A percentile compares a stretch with the other conserved stretches of the same genome.
Conservation (phyloP, 345 rosid genomes). For the Firmiana major region DNA sequence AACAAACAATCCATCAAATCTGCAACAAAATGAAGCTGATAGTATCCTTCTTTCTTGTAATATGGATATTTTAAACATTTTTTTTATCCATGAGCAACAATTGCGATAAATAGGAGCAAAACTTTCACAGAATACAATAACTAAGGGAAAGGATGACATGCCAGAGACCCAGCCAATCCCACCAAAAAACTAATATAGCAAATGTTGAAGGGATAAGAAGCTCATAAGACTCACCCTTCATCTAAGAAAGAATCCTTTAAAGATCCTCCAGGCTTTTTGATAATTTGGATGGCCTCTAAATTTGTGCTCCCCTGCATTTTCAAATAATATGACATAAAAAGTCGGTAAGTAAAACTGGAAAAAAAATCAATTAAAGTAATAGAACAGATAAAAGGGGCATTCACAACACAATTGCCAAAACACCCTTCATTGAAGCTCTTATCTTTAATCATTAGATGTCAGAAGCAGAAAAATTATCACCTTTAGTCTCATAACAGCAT, state of each 20-base stretch:
- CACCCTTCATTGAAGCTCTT: not conserved
- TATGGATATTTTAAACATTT: not conserved
- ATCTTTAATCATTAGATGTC: not conserved
- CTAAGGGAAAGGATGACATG: not conserved
- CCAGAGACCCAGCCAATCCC: not conserved
- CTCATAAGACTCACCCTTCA: constrained; percentile 68
- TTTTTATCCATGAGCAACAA: not conserved
- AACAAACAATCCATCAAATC: not conserved
- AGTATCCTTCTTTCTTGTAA: not conserved
- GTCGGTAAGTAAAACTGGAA: not conserved
- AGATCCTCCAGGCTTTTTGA: constrained; percentile 98
- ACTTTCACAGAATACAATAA: not conserved
- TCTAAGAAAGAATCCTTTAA: constrained; percentile 91
- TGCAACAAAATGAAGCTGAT: not conserved
- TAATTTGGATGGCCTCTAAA: constrained; percentile 89
- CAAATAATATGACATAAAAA: constrained; percentile 8
- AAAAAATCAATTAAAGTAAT: not conserved
- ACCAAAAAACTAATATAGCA: not conserved
- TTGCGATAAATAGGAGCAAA: not conserved
- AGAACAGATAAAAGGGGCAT: not conserved
- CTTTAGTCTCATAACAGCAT: constrained; percentile 91
- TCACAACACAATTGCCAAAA: not conserved
- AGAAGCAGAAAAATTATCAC: constrained; percentile 23
- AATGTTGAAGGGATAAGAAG: not conserved
- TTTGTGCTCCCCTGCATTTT: constrained; percentile 88